Evolutionary conservation across 805 yeast genomes (phyloP).

Genomic region (Saccharomycopsis malanga): DNA sequence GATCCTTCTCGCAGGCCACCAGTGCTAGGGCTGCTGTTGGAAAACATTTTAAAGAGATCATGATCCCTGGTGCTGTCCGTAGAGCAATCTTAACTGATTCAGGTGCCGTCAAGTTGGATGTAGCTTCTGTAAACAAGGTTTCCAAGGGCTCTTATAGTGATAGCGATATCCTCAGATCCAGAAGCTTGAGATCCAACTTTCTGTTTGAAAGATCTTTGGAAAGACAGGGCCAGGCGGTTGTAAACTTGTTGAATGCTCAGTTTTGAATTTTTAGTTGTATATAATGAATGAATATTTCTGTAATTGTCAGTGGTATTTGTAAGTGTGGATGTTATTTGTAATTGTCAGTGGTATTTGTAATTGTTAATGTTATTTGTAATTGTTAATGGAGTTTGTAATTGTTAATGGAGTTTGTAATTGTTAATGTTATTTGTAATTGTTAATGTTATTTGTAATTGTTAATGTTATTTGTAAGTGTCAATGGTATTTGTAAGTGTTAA

Average conservation of each 20-base stretch:
- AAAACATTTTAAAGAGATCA: slow-evolving; percentile 37
- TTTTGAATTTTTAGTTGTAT: no score
- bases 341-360: no score
- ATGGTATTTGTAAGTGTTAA: no score
- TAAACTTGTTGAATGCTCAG: neutral
- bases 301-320: neutral
- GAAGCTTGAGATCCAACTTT: neutral
- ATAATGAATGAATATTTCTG: neutral
- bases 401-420: no score
- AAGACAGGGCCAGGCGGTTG: neutral
- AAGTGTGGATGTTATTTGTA: no score
- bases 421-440: no score
- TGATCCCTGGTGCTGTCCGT: slow-evolving; percentile 36
- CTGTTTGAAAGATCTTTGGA: neutral
- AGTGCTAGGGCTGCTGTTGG: slow-evolving; percentile 32
- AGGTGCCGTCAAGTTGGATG: slow-evolving; percentile 31
- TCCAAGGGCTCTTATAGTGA: slow-evolving; percentile 2
- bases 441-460: no score
- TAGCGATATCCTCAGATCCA: slow-evolving; percentile 2
- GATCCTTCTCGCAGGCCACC: slow-evolving; percentile 30
- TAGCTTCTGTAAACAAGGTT: slow-evolving; percentile 1
- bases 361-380: no score
- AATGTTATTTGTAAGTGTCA: no score
- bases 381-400: no score
- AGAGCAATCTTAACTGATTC: slow-evolving; percentile 32